Percentiles rank a stretch among this genome's conserved stretches.
Evolutionary conservation across 1,139 yeast species (phyloP).

Genomic region (Blastobotrys persicus): DNA sequence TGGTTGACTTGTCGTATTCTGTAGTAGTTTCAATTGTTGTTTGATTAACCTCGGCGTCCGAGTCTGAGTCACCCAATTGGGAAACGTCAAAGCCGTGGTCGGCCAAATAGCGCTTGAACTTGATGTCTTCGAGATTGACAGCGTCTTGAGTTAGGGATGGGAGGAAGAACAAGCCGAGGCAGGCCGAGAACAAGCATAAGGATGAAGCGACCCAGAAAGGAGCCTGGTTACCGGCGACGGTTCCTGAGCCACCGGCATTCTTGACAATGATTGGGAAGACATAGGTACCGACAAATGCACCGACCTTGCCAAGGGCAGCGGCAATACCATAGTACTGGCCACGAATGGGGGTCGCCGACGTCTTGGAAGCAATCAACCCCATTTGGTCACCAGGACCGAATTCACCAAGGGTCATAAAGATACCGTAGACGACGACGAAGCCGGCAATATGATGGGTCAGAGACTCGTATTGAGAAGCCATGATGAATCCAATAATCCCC

Average conservation of each 20-base stretch:
- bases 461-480: slow-evolving; percentile 67
- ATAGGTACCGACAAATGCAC: slow-evolving; percentile 89
- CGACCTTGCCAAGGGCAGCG: slow-evolving; percentile 87
- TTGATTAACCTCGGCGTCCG: not conserved
- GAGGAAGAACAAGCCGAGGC: slow-evolving; percentile 64
- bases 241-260: slow-evolving; percentile 47
- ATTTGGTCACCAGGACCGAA: slow-evolving; percentile 94
- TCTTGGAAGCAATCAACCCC: slow-evolving; percentile 83
- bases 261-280: slow-evolving; percentile 69
- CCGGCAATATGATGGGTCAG: slow-evolving; percentile 66
- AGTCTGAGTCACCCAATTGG: slow-evolving; percentile 28
- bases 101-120: slow-evolving; percentile 60
- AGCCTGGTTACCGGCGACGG: slow-evolving; percentile 57
- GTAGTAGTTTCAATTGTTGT: not conserved
- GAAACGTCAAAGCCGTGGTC: slow-evolving; percentile 36
- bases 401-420: slow-evolving; percentile 83
- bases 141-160: slow-evolving; percentile 86
- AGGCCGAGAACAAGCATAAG: slow-evolving; percentile 69
- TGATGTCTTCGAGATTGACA: slow-evolving; percentile 70
- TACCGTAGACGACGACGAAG: slow-evolving; percentile 82
- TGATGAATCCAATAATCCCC: slow-evolving; percentile 77
- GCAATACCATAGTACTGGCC: slow-evolving; percentile 91
- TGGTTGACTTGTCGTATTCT: not conserved
- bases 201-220: slow-evolving; percentile 84
- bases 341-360: slow-evolving; percentile 81